A percentile compares a stretch with the other conserved stretches of the same genome.
Evolutionary conservation across 306 rosid species (phyloP).

Genomic region (Fragaria ananassa): DNA sequence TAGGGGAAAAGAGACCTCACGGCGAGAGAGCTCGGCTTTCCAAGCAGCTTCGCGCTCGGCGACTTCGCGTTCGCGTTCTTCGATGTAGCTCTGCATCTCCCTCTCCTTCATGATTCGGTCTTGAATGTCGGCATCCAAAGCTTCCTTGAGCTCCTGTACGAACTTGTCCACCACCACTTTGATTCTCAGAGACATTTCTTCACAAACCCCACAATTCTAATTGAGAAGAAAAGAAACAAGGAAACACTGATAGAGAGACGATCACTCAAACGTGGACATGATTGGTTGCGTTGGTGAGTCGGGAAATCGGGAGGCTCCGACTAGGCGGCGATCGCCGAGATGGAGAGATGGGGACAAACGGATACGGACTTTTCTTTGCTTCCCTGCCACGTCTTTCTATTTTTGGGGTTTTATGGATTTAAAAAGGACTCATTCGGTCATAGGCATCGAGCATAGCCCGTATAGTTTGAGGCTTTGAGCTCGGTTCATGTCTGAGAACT

Average conservation of each 20-base stretch:
- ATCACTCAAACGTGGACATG: background rate
- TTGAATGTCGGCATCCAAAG: conserved; percentile 89
- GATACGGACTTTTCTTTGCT: conserved; percentile 6
- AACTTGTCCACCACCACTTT: conserved; percentile 93
- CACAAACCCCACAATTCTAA: conserved; percentile 1
- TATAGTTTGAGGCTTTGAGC: too few species aligned
- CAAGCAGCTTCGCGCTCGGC: conserved; percentile 99
- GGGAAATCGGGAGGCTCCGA: background rate
- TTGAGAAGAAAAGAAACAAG: background rate
- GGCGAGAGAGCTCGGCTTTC: conserved; percentile 99
- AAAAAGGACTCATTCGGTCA: too few species aligned
- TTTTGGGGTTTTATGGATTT: too few species aligned
- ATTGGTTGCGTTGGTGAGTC: background rate
- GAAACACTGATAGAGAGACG: background rate
- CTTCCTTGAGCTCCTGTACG: conserved; percentile 90
- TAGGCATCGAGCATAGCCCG: too few species aligned
- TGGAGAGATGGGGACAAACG: conserved; percentile 1
- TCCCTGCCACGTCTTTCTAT: conserved; percentile 13
- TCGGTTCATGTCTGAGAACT: too few species aligned
- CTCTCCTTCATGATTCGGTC: conserved; percentile 97
- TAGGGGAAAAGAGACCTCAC: conserved; percentile 50
- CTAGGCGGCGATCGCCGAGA: conserved; percentile 6
- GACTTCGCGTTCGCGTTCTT: conserved; percentile 97
- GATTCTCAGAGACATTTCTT: conserved; percentile 76
- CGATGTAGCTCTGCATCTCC: conserved; percentile 97